A percentile compares a stretch with the other conserved stretches of the same genome.
These are phyloP conservation scores for Peterozyma xylosa DNA, from an alignment of 805 yeast species.

Conservation along the genomic window DNA sequence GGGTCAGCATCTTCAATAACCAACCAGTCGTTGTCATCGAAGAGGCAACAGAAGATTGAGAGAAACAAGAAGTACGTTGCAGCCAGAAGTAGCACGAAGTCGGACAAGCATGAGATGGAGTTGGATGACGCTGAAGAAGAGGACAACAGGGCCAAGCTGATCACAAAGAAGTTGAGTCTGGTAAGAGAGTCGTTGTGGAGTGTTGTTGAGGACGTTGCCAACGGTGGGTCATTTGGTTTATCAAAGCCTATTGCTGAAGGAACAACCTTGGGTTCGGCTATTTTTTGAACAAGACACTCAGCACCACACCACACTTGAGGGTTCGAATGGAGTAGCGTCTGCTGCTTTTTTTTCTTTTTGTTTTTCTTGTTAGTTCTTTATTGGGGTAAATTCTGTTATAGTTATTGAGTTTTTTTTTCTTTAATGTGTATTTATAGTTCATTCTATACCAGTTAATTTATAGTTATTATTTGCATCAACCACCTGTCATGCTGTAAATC, in stretches of 20 bases:
- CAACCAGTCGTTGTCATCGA: conserved; percentile 62
- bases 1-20: conserved; percentile 26
- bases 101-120: conserved; percentile 32
- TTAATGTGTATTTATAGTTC: too few relatives aligned
- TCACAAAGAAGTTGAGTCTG: conserved; percentile 24
- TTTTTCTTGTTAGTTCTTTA: conserved; percentile 26
- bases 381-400: neutral
- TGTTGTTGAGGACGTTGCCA: conserved; percentile 53
- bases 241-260: conserved; percentile 53
- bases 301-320: too few relatives aligned
- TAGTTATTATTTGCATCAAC: too few relatives aligned
- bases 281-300: too few relatives aligned
- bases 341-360: too few relatives aligned
- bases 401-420: neutral
- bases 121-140: conserved; percentile 28
- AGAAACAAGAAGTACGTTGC: conserved; percentile 70
- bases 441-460: too few relatives aligned
- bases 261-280: conserved; percentile 76
- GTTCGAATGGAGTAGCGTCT: too few relatives aligned
- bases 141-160: conserved; percentile 12
- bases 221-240: conserved; percentile 31
- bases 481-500: too few relatives aligned
- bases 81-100: conserved; percentile 45
- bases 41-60: conserved; percentile 70
- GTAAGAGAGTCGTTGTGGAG: conserved; percentile 67